phyloP scores from a whole-genome alignment of 176 grass and related monocot genomes.

The Calamus simplicifolius region DNA sequence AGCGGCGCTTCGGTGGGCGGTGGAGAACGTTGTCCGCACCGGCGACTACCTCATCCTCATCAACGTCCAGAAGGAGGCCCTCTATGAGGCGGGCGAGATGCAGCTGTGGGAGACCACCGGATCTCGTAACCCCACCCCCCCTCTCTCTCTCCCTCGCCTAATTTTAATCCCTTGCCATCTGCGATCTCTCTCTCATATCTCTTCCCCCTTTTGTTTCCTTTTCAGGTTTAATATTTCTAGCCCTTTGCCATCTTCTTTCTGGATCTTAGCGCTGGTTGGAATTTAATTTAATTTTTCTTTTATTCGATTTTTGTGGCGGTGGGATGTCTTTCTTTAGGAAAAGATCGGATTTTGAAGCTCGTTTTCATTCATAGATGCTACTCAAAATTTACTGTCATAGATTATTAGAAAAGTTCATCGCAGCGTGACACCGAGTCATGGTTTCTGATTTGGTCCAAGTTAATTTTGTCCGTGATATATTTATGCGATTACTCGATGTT shows the following conservation, averaged over 20 bases:
- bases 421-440: too few species aligned
- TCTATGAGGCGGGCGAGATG: constrained; percentile 63
- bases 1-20: constrained; percentile 57
- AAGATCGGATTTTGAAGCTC: not conserved
- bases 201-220: too few species aligned
- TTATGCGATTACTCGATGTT: too few species aligned
- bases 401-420: too few species aligned
- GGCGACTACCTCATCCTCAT: constrained; percentile 61
- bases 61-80: constrained; percentile 53
- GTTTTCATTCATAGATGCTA: not conserved
- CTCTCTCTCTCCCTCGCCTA: too few species aligned
- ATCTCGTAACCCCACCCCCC: constrained; percentile 22
- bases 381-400: not conserved
- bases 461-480: too few species aligned
- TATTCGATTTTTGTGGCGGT: not conserved
- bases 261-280: constrained; percentile 13
- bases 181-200: too few species aligned
- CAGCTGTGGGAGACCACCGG: constrained; percentile 72
- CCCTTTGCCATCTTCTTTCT: not conserved
- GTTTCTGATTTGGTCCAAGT: too few species aligned
- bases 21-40: constrained; percentile 52
- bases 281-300: not conserved
- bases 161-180: too few species aligned
- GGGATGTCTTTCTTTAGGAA: not conserved
- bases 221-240: not conserved